Base-by-base conservation (phyloP, 2,329 filamentous ascomycete species). In the Drechslera avenae region DNA sequence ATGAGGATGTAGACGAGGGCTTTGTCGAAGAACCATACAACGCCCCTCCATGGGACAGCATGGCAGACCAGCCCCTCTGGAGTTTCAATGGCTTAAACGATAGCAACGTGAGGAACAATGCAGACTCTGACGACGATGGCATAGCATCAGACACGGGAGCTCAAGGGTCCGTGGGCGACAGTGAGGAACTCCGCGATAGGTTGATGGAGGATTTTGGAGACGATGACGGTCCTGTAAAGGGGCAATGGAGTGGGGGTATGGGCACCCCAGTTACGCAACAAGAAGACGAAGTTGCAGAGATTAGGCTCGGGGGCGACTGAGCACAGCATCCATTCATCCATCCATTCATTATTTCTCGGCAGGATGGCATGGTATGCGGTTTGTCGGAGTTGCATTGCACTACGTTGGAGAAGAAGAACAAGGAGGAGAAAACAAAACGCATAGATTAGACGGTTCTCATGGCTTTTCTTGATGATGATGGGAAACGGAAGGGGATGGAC, bases 1-100 rank as follows among this genome's bases (percentile, higher is more conserved):
- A 70, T 44, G 55, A 10, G 21, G 60, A 46, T 32, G 57, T 60
- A 2, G 64, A 64, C 4, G 60, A 67, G 10, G 52, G 55, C 21
- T 62, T 44, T 16, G 58, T 42, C 4, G 54, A 52, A 9, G 39
- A 34, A 13, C 21, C 44, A 16, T 48, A 52, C 39, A 34, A 14
- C 13, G 40, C 21, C 19, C 46, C 54, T 21, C 39, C 45, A 10
- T 44, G 50, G 50, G 45, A 55, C 5, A 14, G 18, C n/a, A 47
- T 60, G 1, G 30, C 16, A n/a, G 50, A 52, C n/a, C 28, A 52
- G 2, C 52, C 65, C 2, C 40, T 44, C 3, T 71, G 67, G 67
- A 64, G 56, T 31, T 68, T 71, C 19, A 55, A 54, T 10, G 23
- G 26, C 21, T 10, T 62, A 13, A 41, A 39, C 5, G 12, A 31